Evolutionary conservation across 108 stramenopile genomes (phyloP).

Genomic region (Cyclostephanos invisitatus): DNA sequence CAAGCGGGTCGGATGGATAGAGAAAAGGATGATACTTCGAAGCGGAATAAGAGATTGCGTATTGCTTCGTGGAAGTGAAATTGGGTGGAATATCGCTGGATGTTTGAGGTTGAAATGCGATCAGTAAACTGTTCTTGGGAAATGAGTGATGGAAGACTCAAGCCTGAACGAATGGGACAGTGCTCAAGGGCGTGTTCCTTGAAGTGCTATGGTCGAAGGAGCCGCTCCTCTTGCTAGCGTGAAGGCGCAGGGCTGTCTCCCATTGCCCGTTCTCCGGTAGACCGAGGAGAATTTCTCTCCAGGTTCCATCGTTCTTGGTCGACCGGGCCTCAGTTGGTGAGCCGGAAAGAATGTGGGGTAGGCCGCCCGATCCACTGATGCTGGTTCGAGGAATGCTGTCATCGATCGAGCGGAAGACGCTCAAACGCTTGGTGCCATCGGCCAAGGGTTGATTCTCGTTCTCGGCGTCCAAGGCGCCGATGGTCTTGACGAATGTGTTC

Average conservation of each 20-base stretch:
- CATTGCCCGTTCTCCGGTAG: slow-evolving; percentile 13
- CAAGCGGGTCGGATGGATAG: no score
- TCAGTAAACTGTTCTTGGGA: not conserved
- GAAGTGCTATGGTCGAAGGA: not conserved
- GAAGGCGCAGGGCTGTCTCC: slow-evolving; percentile 1
- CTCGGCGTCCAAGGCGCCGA: not conserved
- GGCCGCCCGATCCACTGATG: not conserved
- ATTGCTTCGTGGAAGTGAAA: no score
- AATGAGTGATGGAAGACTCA: not conserved
- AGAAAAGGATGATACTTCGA: no score
- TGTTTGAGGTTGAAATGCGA: not conserved
- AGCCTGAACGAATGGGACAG: slow-evolving; percentile 18
- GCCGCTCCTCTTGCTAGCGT: not conserved
- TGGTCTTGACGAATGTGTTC: slow-evolving; percentile 15
- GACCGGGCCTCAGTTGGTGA: not conserved
- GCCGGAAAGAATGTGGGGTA: slow-evolving; percentile 13
- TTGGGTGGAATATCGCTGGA: not conserved
- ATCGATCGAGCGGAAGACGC: slow-evolving; percentile 2
- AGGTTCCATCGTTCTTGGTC: not conserved
- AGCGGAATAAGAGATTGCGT: no score
- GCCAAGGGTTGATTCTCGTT: not conserved
- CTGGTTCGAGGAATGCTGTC: slow-evolving; percentile 5
- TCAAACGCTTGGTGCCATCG: slow-evolving; percentile 15
- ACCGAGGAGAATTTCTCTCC: slow-evolving; percentile 24
- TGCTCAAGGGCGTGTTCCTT: slow-evolving; percentile 23